Evolutionary conservation across 2,329 filamentous ascomycete species (phyloP), one percentile per base, ranked within the genome.

Genomic region (Albophoma yamanashiensis): DNA sequence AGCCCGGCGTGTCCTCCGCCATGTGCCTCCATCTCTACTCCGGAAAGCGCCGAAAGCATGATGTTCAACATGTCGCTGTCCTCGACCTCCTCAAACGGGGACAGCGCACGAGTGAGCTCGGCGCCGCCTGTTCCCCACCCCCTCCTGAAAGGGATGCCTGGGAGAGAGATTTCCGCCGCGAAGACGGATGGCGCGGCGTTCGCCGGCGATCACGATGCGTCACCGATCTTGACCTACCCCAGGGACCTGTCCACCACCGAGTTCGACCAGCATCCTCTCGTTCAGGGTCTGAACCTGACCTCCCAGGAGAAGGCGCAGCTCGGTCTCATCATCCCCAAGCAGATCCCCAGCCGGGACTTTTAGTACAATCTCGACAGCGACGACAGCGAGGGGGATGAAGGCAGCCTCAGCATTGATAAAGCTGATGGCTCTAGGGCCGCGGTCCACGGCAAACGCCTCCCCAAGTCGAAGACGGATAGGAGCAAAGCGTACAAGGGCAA

Each of bases 331-430:
- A 60, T 75, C 31, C 73, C 73, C 3, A 69, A 69, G 59, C 70
- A 72, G 62, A 61, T 69, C 52, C 61, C 67, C 45, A 67, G 66
- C 64, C 73, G 72, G 65, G 63, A 70, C 31, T 71, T 71, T 58
- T 75, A 75, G 73, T 75, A 75, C 60, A 65, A 70, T 64, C 66
- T 73, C 63, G 72, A 75, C 65, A 73, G 69, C 50, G 72, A 72
- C 15, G 66, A 71, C 15, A 47, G 42, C 4, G 66, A 66, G 25
- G 63, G 65, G 25, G 65, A 68, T 4, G 60, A 56, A 3, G 45
- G 20, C 27, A 22, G 20, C 6, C 20, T 17, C 25, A 15, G 43
- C 53, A 39, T 20, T 8, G 12, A 27, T n/a, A 34, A 31, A 12
- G 27, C 53, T 40, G 62, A 64, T 36, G 64, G 55, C 25, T 60